Percentiles rank a stretch among this genome's conserved stretches.
These are phyloP conservation scores for Oxytropis ochrocephala DNA, from an alignment of 306 rosid genomes.

Conservation along the genomic window DNA sequence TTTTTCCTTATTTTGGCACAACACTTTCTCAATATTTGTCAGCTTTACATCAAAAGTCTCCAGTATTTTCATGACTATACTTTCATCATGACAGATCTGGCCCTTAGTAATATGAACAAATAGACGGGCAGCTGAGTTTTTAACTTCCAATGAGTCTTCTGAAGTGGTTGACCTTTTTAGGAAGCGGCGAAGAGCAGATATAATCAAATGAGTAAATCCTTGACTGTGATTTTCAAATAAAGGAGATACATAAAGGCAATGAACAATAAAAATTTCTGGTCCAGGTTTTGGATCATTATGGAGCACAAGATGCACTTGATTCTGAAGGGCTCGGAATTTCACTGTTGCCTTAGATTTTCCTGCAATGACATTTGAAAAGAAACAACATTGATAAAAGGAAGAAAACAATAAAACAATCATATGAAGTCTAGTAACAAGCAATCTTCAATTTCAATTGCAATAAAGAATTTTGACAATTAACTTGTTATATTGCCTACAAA, in stretches of 20 bases:
- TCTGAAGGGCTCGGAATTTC: conserved; percentile 88
- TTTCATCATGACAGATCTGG: conserved; percentile 62
- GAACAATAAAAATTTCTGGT: conserved; percentile 74
- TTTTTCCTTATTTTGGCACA: conserved; percentile 42
- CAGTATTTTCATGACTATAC: conserved; percentile 60
- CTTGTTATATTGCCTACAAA: background rate
- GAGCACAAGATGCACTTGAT: conserved; percentile 66
- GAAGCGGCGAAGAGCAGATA: conserved; percentile 68
- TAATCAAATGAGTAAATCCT: conserved; percentile 85
- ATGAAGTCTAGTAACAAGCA: background rate
- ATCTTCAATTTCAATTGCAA: conserved; percentile 11
- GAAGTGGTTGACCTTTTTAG: conserved; percentile 36
- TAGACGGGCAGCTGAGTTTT: conserved; percentile 62
- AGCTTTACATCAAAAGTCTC: conserved; percentile 65
- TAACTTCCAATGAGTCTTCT: conserved; percentile 43
- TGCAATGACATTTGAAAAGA: conserved; percentile 34
- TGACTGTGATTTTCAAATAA: conserved; percentile 52
- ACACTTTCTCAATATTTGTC: conserved; percentile 48
- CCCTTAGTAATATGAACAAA: conserved; percentile 62
- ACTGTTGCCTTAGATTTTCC: conserved; percentile 83
- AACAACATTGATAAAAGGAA: conserved; percentile 26
- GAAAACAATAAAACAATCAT: background rate
- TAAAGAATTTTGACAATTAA: background rate
- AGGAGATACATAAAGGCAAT: conserved; percentile 72
- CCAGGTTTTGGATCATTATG: conserved; percentile 80